phyloP scores from a whole-genome alignment of 495 filamentous ascomycete species.

The Neurospora sp. region DNA sequence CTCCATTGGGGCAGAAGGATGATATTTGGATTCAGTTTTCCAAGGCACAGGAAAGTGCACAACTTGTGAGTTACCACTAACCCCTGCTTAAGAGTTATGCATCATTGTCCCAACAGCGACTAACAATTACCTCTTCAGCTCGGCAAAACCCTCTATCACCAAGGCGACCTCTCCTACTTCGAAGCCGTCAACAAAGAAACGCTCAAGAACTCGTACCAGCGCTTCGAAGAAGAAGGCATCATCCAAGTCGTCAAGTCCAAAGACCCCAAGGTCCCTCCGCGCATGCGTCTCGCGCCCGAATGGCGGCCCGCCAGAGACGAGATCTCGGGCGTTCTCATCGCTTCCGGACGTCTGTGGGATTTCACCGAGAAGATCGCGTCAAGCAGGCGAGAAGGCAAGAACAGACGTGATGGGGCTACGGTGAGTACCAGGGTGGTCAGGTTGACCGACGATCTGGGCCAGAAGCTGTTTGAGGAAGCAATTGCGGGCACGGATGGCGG shows the following conservation, averaged over 20 bases:
- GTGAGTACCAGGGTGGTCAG: conserved; percentile 73
- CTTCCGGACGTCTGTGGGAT: conserved; percentile 72
- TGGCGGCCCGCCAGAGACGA: conserved; percentile 67
- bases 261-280: conserved; percentile 44
- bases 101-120: neutral
- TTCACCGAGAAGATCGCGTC: conserved; percentile 81
- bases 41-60: conserved; percentile 71
- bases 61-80: conserved; percentile 49
- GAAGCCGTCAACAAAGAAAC: conserved; percentile 98
- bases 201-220: conserved; percentile 80
- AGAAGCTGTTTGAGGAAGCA: conserved; percentile 37
- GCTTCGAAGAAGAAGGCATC: conserved; percentile 87
- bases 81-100: neutral
- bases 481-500: neutral
- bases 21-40: conserved; percentile 70
- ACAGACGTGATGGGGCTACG: conserved; percentile 81
- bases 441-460: conserved; percentile 53
- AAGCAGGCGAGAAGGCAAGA: conserved; percentile 84
- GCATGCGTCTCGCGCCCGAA: conserved; percentile 58
- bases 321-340: conserved; percentile 48
- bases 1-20: conserved; percentile 48
- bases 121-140: conserved; percentile 43
- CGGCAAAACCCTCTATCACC: conserved; percentile 94
- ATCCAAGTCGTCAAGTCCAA: conserved; percentile 59
- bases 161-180: conserved; percentile 92